Percentiles rank a stretch among this genome's conserved stretches.
phyloP scores from a whole-genome alignment of 495 filamentous ascomycete genomes.

The Penicillium lividum region DNA sequence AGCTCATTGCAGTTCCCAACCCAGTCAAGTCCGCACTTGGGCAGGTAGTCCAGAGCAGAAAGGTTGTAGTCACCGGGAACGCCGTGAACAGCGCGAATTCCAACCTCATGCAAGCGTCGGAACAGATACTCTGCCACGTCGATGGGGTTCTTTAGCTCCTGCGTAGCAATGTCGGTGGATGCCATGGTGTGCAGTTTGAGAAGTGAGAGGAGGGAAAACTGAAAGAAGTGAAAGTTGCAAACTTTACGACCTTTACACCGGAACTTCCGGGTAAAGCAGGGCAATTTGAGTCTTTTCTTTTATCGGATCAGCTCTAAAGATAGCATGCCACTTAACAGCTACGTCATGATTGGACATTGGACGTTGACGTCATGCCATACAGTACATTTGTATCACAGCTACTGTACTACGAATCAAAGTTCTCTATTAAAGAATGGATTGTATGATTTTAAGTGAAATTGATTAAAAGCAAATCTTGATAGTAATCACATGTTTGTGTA shows the following conservation, averaged over 20 bases:
- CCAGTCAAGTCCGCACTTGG: slow-evolving; percentile 60
- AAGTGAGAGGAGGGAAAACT: background rate
- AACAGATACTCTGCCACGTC: slow-evolving; percentile 65
- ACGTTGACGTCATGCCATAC: slow-evolving; percentile 42
- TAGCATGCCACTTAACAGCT: slow-evolving; percentile 9
- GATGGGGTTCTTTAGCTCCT: slow-evolving; percentile 55
- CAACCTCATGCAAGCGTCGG: slow-evolving; percentile 61
- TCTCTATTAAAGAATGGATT: no score
- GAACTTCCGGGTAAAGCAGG: slow-evolving; percentile 13
- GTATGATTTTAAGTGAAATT: background rate
- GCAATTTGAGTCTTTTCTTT: background rate
- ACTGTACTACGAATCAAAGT: background rate
- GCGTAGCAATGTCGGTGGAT: slow-evolving; percentile 54
- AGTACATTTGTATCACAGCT: background rate
- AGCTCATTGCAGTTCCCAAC: slow-evolving; percentile 72
- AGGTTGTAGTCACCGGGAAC: slow-evolving; percentile 63
- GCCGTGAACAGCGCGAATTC: slow-evolving; percentile 62
- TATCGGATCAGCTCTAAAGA: slow-evolving; percentile 2
- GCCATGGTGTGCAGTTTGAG: slow-evolving; percentile 29
- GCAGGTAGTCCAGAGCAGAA: slow-evolving; percentile 61
- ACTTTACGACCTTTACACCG: background rate
- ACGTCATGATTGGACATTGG: slow-evolving; percentile 35
- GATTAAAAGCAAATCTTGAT: background rate
- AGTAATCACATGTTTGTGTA: background rate
- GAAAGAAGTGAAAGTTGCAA: background rate